A percentile compares a stretch with the other conserved stretches of the same genome.
Evolutionary conservation across 1,284 basidiomycete species (phyloP).

Genomic region (Ceratobasidium sp.): DNA sequence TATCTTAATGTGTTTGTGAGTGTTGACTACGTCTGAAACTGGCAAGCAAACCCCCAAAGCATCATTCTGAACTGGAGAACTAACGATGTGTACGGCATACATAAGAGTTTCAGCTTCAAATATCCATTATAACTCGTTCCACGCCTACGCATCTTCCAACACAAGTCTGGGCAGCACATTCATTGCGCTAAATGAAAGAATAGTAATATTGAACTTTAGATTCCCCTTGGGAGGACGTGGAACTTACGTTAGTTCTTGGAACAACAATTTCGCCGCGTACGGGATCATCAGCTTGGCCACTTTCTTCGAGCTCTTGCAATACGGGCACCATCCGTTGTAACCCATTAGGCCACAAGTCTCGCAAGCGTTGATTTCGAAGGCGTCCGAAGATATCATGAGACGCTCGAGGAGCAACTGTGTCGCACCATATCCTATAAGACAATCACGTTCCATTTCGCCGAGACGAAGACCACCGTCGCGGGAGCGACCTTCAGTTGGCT

Average conservation of each 20-base stretch:
- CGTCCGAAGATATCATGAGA: conserved; percentile 99
- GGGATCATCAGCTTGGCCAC: conserved; percentile 98
- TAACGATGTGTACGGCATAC: too few species aligned
- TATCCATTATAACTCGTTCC: neutral
- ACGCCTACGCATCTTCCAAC: conserved; percentile 69
- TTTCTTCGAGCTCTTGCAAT: conserved; percentile 96
- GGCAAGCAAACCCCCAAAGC: too few species aligned
- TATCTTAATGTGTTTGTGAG: too few species aligned
- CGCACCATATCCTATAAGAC: conserved; percentile 97
- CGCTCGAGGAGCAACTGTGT: conserved; percentile 98
- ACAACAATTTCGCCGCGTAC: conserved; percentile 96
- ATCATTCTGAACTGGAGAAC: too few species aligned
- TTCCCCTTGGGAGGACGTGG: neutral
- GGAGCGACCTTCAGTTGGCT: conserved; percentile 99
- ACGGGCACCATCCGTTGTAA: conserved; percentile 96
- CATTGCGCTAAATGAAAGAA: conserved; percentile 88
- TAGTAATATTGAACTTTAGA: conserved; percentile 2
- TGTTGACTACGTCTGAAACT: too few species aligned
- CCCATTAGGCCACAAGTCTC: conserved; percentile 96
- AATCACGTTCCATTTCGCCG: conserved; percentile 99
- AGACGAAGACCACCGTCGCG: conserved; percentile 99
- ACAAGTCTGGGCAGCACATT: conserved; percentile 90
- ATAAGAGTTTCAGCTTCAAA: too few species aligned
- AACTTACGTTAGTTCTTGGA: conserved; percentile 75
- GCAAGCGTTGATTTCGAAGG: conserved; percentile 98